Evolutionary conservation across 305 asterid genomes (phyloP), one percentile per base, ranked within the genome.

Genomic region (Fraxinus sp.): DNA sequence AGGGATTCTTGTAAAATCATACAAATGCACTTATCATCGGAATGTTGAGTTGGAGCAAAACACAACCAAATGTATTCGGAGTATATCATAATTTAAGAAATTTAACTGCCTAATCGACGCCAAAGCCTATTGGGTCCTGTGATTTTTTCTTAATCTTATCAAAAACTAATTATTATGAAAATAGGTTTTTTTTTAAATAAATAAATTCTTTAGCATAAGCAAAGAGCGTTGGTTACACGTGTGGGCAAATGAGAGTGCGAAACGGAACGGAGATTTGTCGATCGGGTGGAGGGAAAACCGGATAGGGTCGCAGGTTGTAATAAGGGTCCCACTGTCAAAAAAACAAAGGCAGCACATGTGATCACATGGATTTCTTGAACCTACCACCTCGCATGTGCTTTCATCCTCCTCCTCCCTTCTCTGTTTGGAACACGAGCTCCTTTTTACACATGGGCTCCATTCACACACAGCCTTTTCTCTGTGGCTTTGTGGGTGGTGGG

Each of bases 301-400:
- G 94, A 89, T 91, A 91, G 90, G 83, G 83, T 75, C 79, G 82
- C 84, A 85, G 82, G 79, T 74, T 28, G 84, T 7, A 35, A 24
- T 11, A 13, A 76, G 87, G 94, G 89, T 77, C 74, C 92, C 87
- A 80, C 82, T 66, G 84, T 79, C 3, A 57, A 59, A 39, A 84
- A 88, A 72, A 76, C 79, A 74, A 32, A 81, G 43, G 52, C 68
- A 57, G 89, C 91, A 85, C 93, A 90, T 91, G 95, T 81, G 84
- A 85, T 91, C 95, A 90, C 95, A 89, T 91, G 94, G 83, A 86
- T 84, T 83, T 83, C 90, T 88, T 81, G 86, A 88, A 88, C 79
- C 83, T 39, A 87, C 87, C 90, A 85, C 87, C 57, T 49, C 88
- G 87, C 94, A 90, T 89, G 93, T 90, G 93, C 91, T 10, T 16